Evolutionary conservation across 441 rosid species (phyloP), one percentile per base, ranked within the genome.

Genomic region (Populus hybrid): DNA sequence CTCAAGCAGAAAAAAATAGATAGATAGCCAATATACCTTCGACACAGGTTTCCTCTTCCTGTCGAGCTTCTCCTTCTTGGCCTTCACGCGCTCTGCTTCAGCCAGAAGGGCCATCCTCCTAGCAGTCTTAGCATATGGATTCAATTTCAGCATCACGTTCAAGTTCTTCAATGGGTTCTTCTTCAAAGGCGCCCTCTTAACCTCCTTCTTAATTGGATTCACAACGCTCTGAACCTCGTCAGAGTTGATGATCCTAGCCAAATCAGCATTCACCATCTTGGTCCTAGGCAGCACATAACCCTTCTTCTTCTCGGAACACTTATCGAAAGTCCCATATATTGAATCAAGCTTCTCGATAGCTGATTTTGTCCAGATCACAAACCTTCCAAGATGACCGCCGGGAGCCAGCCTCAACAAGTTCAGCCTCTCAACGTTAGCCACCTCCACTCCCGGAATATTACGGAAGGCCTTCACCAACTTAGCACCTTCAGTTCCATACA

Each of bases 161-260:
- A 91, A 73, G 46, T 96, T 96, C 98, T 90, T 94, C 67, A 96
- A 73, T 5, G 98, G 99, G 73, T 96, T 96, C 91, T 96, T 96
- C 93, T 96, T 96, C 79, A 94, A 32, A 14, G 92, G 82, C 8
- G 98, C 93, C 69, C 98, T 90, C 92, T 91, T 91, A 0, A 84
- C 85, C 50, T 86, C 94, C 85, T 78, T 88, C 87, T 93, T 90
- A 10, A 92, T 88, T 0, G 99, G 99, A 79, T 85, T 93, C 67
- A 93, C 97, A 0, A 93, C 98, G 8, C 97, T 92, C 82, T 96
- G 99, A 2, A 96, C 90, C 89, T 96, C 98, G 81, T 96, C 99
- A 3, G 98, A 94, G 82, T 96, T 96, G 65, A 94, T 96, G 72
- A 95, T 94, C 87, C 99, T 90, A 11, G 98, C 88, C 23, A 96